These are phyloP conservation scores for Polyporus tsugae DNA, from an alignment of 1,284 basidiomycete genomes.

Conservation along the genomic window DNA sequence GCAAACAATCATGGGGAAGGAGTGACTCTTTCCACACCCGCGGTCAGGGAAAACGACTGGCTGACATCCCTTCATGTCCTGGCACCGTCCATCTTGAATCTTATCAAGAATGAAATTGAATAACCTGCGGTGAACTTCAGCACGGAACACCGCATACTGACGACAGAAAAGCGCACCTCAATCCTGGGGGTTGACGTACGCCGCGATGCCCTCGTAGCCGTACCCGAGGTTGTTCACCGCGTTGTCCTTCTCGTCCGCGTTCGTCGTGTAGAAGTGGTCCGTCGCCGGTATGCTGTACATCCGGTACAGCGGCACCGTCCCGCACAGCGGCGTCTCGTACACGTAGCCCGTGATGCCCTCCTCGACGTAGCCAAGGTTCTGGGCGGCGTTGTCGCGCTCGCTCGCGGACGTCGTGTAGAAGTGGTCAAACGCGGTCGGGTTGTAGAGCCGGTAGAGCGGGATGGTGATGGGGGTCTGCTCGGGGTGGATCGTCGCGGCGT, in stretches of 20 bases:
- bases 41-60: background rate
- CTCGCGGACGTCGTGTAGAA: slow-evolving; percentile 20
- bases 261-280: slow-evolving; percentile 26
- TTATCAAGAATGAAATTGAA: background rate
- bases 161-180: background rate
- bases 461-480: slow-evolving; percentile 13
- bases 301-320: slow-evolving; percentile 22
- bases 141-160: background rate
- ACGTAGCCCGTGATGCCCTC: slow-evolving; percentile 18
- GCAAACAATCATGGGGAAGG: background rate
- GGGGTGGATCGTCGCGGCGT: slow-evolving; percentile 22
- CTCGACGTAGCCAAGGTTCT: slow-evolving; percentile 6
- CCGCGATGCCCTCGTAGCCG: slow-evolving; percentile 15
- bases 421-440: slow-evolving; percentile 7
- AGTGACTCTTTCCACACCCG: background rate
- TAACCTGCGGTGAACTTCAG: background rate
- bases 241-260: slow-evolving; percentile 14
- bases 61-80: background rate
- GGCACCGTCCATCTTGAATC: background rate
- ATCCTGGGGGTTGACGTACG: slow-evolving; percentile 16
- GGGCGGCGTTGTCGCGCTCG: slow-evolving; percentile 14
- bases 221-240: slow-evolving; percentile 14
- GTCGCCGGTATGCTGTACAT: slow-evolving; percentile 11
- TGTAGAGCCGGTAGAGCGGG: slow-evolving; percentile 26
- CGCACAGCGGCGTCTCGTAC: slow-evolving; percentile 10